Percentiles rank a stretch among this genome's conserved stretches.
Conservation (phyloP, 345 rosid genomes). For the Cardiospermum halicacabum region DNA sequence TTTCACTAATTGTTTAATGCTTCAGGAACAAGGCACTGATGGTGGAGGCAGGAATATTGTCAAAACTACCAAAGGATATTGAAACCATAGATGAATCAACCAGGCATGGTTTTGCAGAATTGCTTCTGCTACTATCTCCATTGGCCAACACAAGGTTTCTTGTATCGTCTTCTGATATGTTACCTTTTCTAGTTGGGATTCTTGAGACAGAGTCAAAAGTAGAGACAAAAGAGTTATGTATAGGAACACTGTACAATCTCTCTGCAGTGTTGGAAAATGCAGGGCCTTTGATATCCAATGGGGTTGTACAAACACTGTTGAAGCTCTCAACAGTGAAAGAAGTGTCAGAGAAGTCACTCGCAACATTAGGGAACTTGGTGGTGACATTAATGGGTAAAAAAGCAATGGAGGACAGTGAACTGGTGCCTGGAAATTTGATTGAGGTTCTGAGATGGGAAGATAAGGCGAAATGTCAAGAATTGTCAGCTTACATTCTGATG, state of each 20-base stretch:
- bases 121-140: slow-evolving; percentile 59
- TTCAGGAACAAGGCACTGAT: slow-evolving; percentile 82
- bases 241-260: slow-evolving; percentile 53
- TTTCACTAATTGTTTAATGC: not conserved
- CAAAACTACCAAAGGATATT: slow-evolving; percentile 53
- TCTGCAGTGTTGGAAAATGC: slow-evolving; percentile 64
- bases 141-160: slow-evolving; percentile 46
- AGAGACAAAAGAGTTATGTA: slow-evolving; percentile 52
- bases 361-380: slow-evolving; percentile 68
- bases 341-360: slow-evolving; percentile 64
- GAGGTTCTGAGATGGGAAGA: slow-evolving; percentile 90
- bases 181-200: slow-evolving; percentile 45
- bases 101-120: slow-evolving; percentile 46
- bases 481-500: slow-evolving; percentile 72
- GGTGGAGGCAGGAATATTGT: slow-evolving; percentile 71
- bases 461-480: slow-evolving; percentile 77
- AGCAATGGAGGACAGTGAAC: slow-evolving; percentile 51
- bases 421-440: slow-evolving; percentile 59
- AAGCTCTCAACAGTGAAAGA: slow-evolving; percentile 37
- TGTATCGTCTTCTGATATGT: slow-evolving; percentile 34
- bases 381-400: slow-evolving; percentile 76
- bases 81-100: slow-evolving; percentile 46
- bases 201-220: slow-evolving; percentile 45
- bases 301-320: slow-evolving; percentile 45
- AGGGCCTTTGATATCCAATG: slow-evolving; percentile 46